phyloP scores from a whole-genome alignment of 169 alveolate species.

The Ichthyophthirius multifiliis region DNA sequence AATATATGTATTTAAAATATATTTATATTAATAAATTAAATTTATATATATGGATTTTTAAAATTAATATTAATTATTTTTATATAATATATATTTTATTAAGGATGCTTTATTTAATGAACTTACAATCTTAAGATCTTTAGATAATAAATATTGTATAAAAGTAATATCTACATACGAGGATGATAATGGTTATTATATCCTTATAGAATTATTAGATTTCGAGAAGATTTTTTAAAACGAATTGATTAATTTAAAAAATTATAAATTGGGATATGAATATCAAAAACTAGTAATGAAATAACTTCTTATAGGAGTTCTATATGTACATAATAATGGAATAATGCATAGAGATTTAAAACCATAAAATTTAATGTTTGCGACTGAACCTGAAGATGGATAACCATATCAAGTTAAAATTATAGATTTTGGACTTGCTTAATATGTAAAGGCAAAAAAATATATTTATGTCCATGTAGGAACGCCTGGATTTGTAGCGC shows the following conservation, averaged over 20 bases:
- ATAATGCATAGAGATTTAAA: constrained; percentile 38
- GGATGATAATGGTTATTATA: constrained; percentile 31
- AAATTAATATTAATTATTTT: no score
- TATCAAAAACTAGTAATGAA: constrained; percentile 33
- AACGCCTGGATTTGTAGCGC: constrained; percentile 38
- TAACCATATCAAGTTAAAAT: no score
- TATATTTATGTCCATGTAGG: constrained; percentile 31
- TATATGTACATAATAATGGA: constrained; percentile 41
- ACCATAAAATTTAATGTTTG: constrained; percentile 21
- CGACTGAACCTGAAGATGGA: no score
- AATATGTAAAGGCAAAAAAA: neutral
- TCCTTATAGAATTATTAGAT: constrained; percentile 37
- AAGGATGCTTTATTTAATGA: neutral
- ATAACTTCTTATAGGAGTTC: constrained; percentile 35
- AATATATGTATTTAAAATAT: no score
- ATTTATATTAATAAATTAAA: no score
- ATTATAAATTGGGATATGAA: neutral
- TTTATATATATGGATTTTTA: no score
- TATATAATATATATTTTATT: no score
- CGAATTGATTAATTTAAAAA: neutral
- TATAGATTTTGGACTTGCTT: constrained; percentile 24
- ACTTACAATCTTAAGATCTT: neutral
- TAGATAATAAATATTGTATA: constrained; percentile 8
- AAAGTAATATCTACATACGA: constrained; percentile 26
- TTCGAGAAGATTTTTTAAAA: no score